Base-by-base conservation (phyloP, 148 eudicot genomes). In the Selenicereus undatus region DNA sequence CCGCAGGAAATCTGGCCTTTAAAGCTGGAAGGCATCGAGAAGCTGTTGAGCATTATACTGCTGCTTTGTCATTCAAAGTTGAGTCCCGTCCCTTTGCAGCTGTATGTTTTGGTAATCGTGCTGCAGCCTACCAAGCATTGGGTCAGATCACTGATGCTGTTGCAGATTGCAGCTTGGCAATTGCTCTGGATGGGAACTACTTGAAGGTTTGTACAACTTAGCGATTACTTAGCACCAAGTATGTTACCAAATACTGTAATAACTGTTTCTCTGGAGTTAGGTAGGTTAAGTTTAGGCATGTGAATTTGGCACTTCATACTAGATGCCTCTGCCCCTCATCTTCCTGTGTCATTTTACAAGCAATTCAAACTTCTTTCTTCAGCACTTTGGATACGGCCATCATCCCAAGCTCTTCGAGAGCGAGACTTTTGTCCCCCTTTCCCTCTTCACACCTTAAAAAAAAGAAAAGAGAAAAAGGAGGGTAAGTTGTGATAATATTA, bases 151-250 rank as follows among this genome's bases (percentile, higher is more conserved):
- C 89, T 65, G 94, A 96, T 88, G 99, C 99, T 58, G 84, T 96
- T 87, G 95, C 99, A 76, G 99, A 96, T 82, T 96, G 99, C 88
- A 89, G 93, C 84, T 82, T 96, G 48, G 98, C 99, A 73, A 90
- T 94, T 64, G 97, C 98, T n/a, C 93, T 93, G 76, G 95, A 93
- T 82, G 87, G 89, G 85, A 89, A 86, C 83, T 96, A 96, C 86
- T 71, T 87, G 68, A 96, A 96, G 99, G 99, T 96, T 77, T 71
- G 83, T 81, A 76, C 76, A 56, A 72, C 66, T 69, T 30, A 60
- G 52, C 58, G 36, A 76, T 35, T 22, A 56, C 1, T 66, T 42
- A 35, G 56, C 69, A 51, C 8, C 48, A 76, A 12, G n/a, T 70
- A 42, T 78, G 22, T 16, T 26, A 56, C 21, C 21, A 39, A 29